Base-by-base conservation (phyloP, 2,329 filamentous ascomycete genomes). In the Pezicula rhizophila region DNA sequence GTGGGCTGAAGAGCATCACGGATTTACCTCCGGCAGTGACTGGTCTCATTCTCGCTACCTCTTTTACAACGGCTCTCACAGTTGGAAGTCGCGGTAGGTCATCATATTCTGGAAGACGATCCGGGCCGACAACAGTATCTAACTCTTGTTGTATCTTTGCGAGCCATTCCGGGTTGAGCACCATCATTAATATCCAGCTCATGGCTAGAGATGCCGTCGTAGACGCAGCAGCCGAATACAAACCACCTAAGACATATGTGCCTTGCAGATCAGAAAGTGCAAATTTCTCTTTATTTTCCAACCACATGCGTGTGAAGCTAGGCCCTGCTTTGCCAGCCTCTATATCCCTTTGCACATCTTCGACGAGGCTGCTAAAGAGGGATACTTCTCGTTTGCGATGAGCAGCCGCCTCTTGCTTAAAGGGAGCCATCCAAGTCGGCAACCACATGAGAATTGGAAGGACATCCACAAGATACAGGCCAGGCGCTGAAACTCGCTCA, bases 11-110 rank as follows among this genome's bases (percentile, higher is more conserved):
- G n/a, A n/a, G n/a, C n/a, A n/a, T n/a, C n/a, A n/a, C n/a, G n/a
- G n/a, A n/a, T n/a, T n/a, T n/a, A n/a, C 73, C 74, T 5, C 75
- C 61, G 1, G 74, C 71, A 3, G 68, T 68, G 4, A 75, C 63
- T 1, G 73, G 73, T 25, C 65, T 64, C 68, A 69, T 74, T 7
- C 75, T 67, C 37, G 70, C 62, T 5, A 68, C 68, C 53, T 78
- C 75, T 47, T 75, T 68, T 8, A 78, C 60, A 15, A 76, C 63
- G 23, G 65, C 64, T 47, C 72, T 67, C 38, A 78, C 62, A 50
- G 73, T 75, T 3, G 59, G 64, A 31, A 81, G 60, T 0, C 63
- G 60, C 0, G 65, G 61, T 10, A 70, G 63, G 52, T 80, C 77
- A 2, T 69, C 64, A 50, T 73, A 71, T 0, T 57, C 64, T 2